Base-by-base conservation (phyloP, 345 rosid species). In the Eucalyptus curtisii region DNA sequence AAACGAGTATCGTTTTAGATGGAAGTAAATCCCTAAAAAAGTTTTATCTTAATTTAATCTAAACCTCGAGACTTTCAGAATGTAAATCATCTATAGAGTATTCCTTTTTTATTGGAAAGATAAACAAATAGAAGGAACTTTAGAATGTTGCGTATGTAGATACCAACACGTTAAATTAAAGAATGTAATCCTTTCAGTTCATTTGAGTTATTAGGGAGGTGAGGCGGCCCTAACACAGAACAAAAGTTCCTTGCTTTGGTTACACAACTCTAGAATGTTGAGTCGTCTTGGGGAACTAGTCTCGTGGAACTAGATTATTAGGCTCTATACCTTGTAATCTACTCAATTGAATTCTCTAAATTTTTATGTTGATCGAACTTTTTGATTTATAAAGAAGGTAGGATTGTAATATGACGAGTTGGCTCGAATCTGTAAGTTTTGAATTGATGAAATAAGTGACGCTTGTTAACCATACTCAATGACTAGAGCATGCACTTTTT, bases 81-180 rank as follows among this genome's bases (percentile, higher is more conserved):
- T 52, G 1, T 7, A 7, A 52, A 17, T 52, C 4, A 52, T 52
- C 57, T 7, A 52, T 19, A 52, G 2, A 52, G 24, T 52, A 19
- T 19, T 19, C 4, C 55, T 19, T 52, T 1, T 24, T 52, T 52
- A 52, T 19, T 52, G 1, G 55, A 24, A 52, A 1, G 55, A 52
- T 17, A 52, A 52, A 52, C 7, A 52, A 52, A 52, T 0, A 19
- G 4, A 52, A 0, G 8, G 0, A 50, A 50, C 9, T 50, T 50
- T 50, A 4, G 0, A 50, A 50, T 50, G 0, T 50, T 3, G 3
- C 0, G 9, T 50, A 17, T 50, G 0, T 50, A 50, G 1, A 0
- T 50, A 19, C 2, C 4, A 50, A 50, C 1, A 50, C 4, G 9
- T 50, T 0, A 50, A 50, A 50, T 50, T 50, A 50, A 50, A 4